Evolutionary conservation across 2,329 filamentous ascomycete species (phyloP).

Genomic region (Exophiala mesophila): DNA sequence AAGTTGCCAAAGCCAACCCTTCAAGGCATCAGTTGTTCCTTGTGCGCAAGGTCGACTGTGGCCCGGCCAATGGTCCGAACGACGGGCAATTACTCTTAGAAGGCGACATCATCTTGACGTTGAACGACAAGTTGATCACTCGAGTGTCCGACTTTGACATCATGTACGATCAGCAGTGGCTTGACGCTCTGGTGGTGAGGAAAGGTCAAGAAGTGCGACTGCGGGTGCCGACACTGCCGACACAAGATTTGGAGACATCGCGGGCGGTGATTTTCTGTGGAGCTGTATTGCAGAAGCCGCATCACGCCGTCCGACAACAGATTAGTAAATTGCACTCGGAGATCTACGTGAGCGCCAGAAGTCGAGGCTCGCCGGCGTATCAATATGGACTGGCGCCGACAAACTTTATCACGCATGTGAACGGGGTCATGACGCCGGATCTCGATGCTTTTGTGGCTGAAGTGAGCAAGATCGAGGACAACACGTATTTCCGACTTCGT

Average conservation of each 20-base stretch:
- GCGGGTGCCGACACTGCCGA: conserved; percentile 76
- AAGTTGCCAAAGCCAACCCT: conserved; percentile 81
- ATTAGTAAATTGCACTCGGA: conserved; percentile 95
- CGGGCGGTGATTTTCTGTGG: conserved; percentile 93
- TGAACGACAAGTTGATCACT: conserved; percentile 90
- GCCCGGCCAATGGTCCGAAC: conserved; percentile 40
- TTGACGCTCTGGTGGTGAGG: conserved; percentile 82
- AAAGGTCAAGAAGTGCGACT: conserved; percentile 74
- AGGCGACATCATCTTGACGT: conserved; percentile 83
- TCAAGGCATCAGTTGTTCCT: conserved; percentile 96
- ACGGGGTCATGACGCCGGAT: conserved; percentile 78
- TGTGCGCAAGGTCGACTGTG: conserved; percentile 81
- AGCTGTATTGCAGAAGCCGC: conserved; percentile 84
- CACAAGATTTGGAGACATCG: conserved; percentile 86
- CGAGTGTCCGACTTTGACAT: conserved; percentile 88
- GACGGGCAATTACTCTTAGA: conserved; percentile 64
- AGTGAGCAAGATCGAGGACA: conserved; percentile 84
- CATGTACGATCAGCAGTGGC: conserved; percentile 83
- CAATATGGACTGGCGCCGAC: conserved; percentile 91
- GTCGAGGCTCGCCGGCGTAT: conserved; percentile 75
- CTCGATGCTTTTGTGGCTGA: conserved; percentile 74
- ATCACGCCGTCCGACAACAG: conserved; percentile 94
- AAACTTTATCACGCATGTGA: conserved; percentile 96
- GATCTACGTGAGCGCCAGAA: conserved; percentile 87
- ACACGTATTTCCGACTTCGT: conserved; percentile 94